Base-by-base conservation (phyloP, 2,329 filamentous ascomycete genomes). In the Fusarium goolgardi region DNA sequence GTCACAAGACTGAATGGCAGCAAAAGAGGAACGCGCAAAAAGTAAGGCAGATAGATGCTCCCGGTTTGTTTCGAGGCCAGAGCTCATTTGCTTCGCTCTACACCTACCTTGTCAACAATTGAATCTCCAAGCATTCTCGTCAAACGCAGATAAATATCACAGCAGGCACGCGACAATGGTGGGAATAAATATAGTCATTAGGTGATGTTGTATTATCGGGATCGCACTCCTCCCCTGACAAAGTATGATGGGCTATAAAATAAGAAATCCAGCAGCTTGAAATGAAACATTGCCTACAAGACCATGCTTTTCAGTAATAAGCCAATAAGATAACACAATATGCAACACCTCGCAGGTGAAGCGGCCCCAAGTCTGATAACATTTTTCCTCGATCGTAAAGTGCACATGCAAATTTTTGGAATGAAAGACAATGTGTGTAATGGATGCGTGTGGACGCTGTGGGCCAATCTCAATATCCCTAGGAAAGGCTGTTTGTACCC, bases 401-500 rank as follows among this genome's bases (percentile, higher is more conserved):
- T 66, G 61, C 41, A 50, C 25, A 49, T 69, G 61, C 41, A 50
- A 69, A 32, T 51, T 63, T 46, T 51, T 43, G 40, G 37, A 68
- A 55, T 57, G 59, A 70, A 65, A 62, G 52, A 65, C 45, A 43
- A 59, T 49, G 55, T 58, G 35, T 68, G 59, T 39, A 40, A 55
- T 53, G 57, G 37, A 64, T 70, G 67, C 67, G 67, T 70, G 67
- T 70, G 63, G 59, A 70, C 67, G 67, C 67, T 31, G 67, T 70
- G 53, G 55, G 59, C 59, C 60, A 56, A 47, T 65, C 56, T 49
- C 51, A 35, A 37, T 63, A 43, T 21, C 35, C 40, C 10, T 21
- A 20, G 55, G 59, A 54, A 59, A 68, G 60, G 63, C 63, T 65
- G 51, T 43, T 37, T 70, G 45, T 70, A 64, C 53, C 60, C 25